Percentiles rank a stretch among this genome's conserved stretches.
Evolutionary conservation across 306 rosid genomes (phyloP).

Genomic region (Castanospermum australe): DNA sequence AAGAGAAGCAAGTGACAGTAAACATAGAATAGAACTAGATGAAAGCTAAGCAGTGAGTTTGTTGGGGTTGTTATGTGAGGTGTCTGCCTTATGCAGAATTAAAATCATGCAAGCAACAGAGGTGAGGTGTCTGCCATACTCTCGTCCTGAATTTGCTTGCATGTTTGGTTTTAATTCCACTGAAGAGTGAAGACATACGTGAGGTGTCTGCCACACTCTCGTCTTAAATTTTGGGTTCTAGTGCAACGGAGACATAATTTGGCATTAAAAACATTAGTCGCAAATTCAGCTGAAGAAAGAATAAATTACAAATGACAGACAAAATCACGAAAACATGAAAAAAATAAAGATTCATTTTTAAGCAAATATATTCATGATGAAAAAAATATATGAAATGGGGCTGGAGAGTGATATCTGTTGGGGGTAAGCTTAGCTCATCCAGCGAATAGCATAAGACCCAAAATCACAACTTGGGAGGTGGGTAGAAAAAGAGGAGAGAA

Average conservation of each 20-base stretch:
- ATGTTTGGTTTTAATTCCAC: too few relatives aligned
- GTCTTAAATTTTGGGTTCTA: background rate
- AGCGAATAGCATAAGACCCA: background rate
- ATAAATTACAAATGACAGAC: background rate
- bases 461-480: background rate
- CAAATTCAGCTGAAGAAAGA: background rate
- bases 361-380: background rate
- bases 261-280: background rate
- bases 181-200: too few relatives aligned
- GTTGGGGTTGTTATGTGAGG: too few relatives aligned
- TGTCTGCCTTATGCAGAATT: background rate
- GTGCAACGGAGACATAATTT: background rate
- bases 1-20: background rate
- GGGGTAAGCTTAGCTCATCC: background rate
- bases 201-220: too few relatives aligned
- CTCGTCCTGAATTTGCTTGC: background rate
- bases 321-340: background rate
- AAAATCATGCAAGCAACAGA: background rate
- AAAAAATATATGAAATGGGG: background rate
- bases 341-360: background rate
- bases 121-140: too few relatives aligned
- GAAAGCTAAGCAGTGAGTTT: background rate
- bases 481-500: background rate
- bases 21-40: background rate
- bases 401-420: slow-evolving; percentile 17